Base-by-base conservation (phyloP, 352 stramenopile genomes). In the Ophiocytium majus region DNA sequence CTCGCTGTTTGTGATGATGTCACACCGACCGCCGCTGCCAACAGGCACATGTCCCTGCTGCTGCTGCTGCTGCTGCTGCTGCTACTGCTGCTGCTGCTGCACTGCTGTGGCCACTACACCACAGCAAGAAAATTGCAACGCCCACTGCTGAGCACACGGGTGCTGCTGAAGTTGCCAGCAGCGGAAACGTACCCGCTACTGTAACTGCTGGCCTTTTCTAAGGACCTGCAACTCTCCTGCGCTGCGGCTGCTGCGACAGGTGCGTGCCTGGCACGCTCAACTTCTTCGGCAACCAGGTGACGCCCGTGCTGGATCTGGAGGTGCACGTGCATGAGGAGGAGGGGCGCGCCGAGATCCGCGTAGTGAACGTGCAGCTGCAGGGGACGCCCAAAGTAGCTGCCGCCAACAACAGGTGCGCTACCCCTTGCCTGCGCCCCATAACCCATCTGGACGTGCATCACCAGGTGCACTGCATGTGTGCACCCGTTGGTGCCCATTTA, bases 261-360 rank as follows among this genome's bases (percentile, higher is more conserved):
- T 86, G 84, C 80, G 49, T 82, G 19, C 64, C 80, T 36, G 85
- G 82, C 49, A 85, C 66, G 10, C 28, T 88, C 10, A 88, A 83
- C 85, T 83, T 88, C 36, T 76, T 88, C 31, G 85, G 85, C 32
- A 81, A 83, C n/a, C 76, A 83, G 57, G 76, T 88, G 10, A 82
- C 76, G 19, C 85, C 85, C 31, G 78, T 88, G 0, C 35, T 88
- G 10, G 79, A 82, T 50, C 49, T 88, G 0, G 32, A 36, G 32
- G 85, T 88, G 17, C 43, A 75, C 9, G 85, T 88, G 0, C 1
- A 80, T n/a, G 63, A 85, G 10, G 76, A 82, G 34, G 17, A 82
- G 10, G 82, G 43, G 43, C 19, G 63, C 75, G 85, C 79, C 31
- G 81, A 85, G 34, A 88, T 88, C 37, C 50, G 83, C 66, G 64